Evolutionary conservation across 176 grass and related monocot genomes (phyloP), one percentile per base, ranked within the genome.

Genomic region (Aechmea fasciata): DNA sequence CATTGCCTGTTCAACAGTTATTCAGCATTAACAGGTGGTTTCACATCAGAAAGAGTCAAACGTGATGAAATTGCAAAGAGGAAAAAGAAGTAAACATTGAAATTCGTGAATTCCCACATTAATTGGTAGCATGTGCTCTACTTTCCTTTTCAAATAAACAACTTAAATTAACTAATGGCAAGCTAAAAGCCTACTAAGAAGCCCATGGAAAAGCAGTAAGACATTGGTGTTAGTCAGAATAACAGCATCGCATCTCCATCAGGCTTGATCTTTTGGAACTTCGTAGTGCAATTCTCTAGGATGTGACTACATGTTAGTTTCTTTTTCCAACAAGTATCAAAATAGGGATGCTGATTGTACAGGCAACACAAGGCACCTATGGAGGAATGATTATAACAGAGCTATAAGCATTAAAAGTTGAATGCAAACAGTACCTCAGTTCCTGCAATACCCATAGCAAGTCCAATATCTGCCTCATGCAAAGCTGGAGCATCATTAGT

Each of bases 401-500:
- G 17, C 17, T 61, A 14, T 61, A 2, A 59, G 10, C n/a, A 7
- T 61, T 61, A 18, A 61, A 17, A 61, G 55, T 19, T 11, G 10
- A 51, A 61, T 15, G 49, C 1, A 80, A 69, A 63, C 18, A 71
- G 2, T 85, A 96, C 92, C 93, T 96, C 93, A 68, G 89, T 96
- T 49, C 93, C 93, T 70, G 93, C 76, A 87, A 96, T 96, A 47
- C 89, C 93, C 93, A 96, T 96, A 67, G 93, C 93, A 81, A 96
- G 93, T 2, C 93, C 93, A 74, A 96, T 96, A 64, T 96, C 93
- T 78, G 89, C 68, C 81, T 96, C 93, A 50, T 96, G 89, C 73
- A 96, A 82, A 51, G 93, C 93, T 61, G 93, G 93, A 66, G 93
- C 89, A 77, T 96, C 93, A 52, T 96, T 96, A n/a, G 93, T 96